Evolutionary conservation across 345 rosid genomes (phyloP).

Genomic region (Gossypium mustelinum): DNA sequence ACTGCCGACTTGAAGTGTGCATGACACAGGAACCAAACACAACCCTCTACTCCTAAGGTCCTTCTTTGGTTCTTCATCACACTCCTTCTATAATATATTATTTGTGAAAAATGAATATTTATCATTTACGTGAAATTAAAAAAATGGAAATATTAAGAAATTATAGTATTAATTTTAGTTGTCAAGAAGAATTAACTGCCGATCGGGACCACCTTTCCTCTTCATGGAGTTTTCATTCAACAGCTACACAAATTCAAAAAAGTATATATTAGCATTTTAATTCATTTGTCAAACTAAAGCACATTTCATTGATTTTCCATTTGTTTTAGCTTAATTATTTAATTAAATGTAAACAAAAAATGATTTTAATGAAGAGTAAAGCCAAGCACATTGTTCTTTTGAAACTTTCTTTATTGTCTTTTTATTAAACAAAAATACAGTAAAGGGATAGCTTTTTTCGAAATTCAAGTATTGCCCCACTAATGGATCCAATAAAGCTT

Average conservation of each 20-base stretch:
- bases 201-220: slow-evolving; percentile 48
- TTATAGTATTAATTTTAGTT: not conserved
- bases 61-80: slow-evolving; percentile 44
- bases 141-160: not conserved
- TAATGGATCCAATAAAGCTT: slow-evolving; percentile 40
- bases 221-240: slow-evolving; percentile 60
- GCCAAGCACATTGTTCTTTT: slow-evolving; percentile 37
- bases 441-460: too few species aligned
- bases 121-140: not conserved
- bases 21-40: slow-evolving; percentile 89
- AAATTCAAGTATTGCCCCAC: too few species aligned
- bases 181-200: slow-evolving; percentile 13
- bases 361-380: slow-evolving; percentile 16
- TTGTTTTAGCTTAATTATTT: not conserved
- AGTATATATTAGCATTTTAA: not conserved
- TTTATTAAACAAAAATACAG: too few species aligned
- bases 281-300: not conserved
- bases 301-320: too few species aligned
- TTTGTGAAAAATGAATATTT: not conserved
- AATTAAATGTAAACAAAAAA: not conserved
- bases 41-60: slow-evolving; percentile 90
- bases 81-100: slow-evolving; percentile 22
- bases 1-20: slow-evolving; percentile 75
- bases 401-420: slow-evolving; percentile 14
- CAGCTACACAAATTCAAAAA: slow-evolving; percentile 37